Evolutionary conservation across 352 stramenopile genomes (phyloP), one percentile per base, ranked within the genome.

Genomic region (Globisporangium megalacanthum): DNA sequence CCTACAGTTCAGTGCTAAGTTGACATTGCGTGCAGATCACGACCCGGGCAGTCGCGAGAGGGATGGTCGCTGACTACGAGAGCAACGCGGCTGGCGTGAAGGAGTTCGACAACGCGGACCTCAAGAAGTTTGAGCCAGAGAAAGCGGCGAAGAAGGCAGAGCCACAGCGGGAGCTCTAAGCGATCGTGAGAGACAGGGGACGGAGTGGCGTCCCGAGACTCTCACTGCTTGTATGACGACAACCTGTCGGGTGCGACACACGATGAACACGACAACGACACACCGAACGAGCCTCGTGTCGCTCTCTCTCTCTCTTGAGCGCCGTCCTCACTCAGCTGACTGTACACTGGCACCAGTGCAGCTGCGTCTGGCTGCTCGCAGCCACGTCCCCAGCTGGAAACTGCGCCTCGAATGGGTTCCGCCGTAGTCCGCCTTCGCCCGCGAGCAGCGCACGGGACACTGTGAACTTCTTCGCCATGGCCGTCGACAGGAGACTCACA

Each of bases 61-160:
- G 66, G 36, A 93, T 93, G 77, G 49, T 89, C 19, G 57, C 62
- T 2, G 77, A 90, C 63, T 93, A 84, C 49, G 83, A 93, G 58
- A 78, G 60, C n/a, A 64, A 61, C 22, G 29, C 42, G 2, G 56
- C 69, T 39, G 70, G 68, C 29, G 5, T 80, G 31, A 82, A 73
- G 44, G 72, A 81, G 57, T 83, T 66, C 68, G 81, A 55, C 31
- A 70, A 85, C 58, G 52, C 54, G 7, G 79, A 85, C 6, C 53
- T 90, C 25, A 85, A 86, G 64, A 70, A 70, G 62, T 77, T 83
- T 17, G 66, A 83, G 58, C 42, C 17, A 1, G 54, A 54, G 14
- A 61, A 61, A 39, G 35, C 35, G 35, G 35, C 35, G 35, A 39
- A 39, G 35, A 39, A 8, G 2, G 35, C 35, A 13, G 10, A 39